These are phyloP conservation scores for Pseudogymnoascus sp. DNA, from an alignment of 2,329 filamentous ascomycete species.

Conservation along the genomic window DNA sequence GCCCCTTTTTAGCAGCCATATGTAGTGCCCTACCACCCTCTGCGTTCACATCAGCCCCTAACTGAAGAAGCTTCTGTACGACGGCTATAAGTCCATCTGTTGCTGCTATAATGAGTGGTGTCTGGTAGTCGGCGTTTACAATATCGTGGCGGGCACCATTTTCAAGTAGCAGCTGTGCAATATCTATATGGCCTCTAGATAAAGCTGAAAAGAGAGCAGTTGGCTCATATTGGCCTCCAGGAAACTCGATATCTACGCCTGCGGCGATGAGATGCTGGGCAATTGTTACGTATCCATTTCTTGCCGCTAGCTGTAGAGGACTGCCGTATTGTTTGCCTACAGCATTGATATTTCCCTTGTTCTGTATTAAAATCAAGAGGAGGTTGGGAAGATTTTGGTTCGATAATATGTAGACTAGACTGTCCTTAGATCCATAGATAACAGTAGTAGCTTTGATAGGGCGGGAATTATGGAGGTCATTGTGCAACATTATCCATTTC, in stretches of 20 bases:
- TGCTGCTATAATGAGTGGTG: constrained; percentile 20
- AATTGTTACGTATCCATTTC: background rate
- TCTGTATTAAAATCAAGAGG: background rate
- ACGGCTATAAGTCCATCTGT: constrained; percentile 28
- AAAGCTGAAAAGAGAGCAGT: background rate
- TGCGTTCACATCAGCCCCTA: constrained; percentile 14
- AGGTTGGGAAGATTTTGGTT: background rate
- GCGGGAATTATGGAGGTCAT: background rate
- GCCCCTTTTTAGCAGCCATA: background rate
- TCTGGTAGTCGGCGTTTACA: background rate
- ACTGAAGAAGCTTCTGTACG: constrained; percentile 29
- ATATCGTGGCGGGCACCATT: background rate
- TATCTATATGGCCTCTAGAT: background rate
- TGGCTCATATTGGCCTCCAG: background rate
- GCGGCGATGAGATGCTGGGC: background rate
- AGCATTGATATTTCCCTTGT: background rate
- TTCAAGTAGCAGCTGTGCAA: background rate
- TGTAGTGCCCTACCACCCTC: background rate
- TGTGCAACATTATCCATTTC: background rate
- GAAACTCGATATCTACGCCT: background rate
- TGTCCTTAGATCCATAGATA: background rate
- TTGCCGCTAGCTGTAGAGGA: background rate
- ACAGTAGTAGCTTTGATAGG: background rate
- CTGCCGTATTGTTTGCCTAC: background rate
- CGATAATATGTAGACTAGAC: background rate